phyloP scores from a whole-genome alignment of 2,329 filamentous ascomycete genomes.

The Myotisia sp. region DNA sequence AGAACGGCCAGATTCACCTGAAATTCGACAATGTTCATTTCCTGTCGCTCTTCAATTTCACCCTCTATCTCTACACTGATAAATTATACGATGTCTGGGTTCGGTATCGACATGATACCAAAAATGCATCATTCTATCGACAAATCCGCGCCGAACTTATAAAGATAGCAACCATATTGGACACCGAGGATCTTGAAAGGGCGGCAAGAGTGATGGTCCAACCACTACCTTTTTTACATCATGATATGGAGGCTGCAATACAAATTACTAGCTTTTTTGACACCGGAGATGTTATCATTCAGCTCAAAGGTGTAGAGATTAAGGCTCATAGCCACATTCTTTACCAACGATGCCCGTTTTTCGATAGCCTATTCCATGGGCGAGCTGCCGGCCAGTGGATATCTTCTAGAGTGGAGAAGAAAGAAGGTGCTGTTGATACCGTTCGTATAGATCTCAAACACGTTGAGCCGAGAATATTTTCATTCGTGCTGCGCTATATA shows the following conservation, averaged over 20 bases:
- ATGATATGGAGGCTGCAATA: constrained; percentile 58
- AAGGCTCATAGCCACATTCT: constrained; percentile 64
- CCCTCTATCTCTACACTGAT: constrained; percentile 71
- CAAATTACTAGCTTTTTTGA: constrained; percentile 57
- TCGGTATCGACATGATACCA: constrained; percentile 50
- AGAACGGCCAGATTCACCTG: constrained; percentile 42
- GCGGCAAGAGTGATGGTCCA: constrained; percentile 61
- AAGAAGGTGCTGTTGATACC: constrained; percentile 28
- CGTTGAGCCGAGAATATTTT: constrained; percentile 57
- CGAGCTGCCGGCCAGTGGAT: constrained; percentile 77
- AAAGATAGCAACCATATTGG: constrained; percentile 60
- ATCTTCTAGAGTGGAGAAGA: constrained; percentile 45
- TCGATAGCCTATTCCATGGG: constrained; percentile 78
- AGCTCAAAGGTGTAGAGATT: constrained; percentile 52
- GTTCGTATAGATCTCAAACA: constrained; percentile 72
- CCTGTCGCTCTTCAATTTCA: constrained; percentile 63
- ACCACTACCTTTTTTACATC: constrained; percentile 48
- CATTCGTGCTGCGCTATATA: constrained; percentile 63
- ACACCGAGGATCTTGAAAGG: constrained; percentile 57
- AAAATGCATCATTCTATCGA: constrained; percentile 58
- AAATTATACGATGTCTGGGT: constrained; percentile 75
- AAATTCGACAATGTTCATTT: constrained; percentile 60
- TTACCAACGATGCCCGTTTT: constrained; percentile 80
- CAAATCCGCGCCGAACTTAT: constrained; percentile 76
- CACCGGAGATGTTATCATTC: constrained; percentile 63